Evolutionary conservation across 805 yeast genomes (phyloP), one percentile per base, ranked within the genome.

Genomic region (Metahyphopichia silvanorum): DNA sequence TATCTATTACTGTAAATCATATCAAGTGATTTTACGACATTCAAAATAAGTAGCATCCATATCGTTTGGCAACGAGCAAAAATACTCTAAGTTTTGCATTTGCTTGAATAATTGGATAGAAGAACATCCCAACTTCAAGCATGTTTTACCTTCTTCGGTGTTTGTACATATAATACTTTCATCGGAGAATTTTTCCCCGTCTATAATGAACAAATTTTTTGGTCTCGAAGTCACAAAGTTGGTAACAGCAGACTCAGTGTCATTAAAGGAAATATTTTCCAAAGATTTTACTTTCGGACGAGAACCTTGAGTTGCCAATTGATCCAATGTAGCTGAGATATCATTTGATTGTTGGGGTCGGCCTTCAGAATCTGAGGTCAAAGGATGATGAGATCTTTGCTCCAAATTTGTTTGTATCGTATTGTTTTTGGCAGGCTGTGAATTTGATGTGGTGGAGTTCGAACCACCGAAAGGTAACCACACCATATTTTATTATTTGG

Each of bases 41-140:
- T 72, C 77, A 43, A 72, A 71, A 40, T 72, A 71, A 1, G 76
- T 71, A 21, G 74, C 73, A 34, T 60, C 62, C 16, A 71, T 55
- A 23, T 71, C 71, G 26, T 68, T 64, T 4, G 77, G 74, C 24
- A 71, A 57, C 1, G 75, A 68, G 42, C 77, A 72, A 42, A 70
- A 71, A 47, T 68, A 72, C 25, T 69, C 73, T 47, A 66, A 53
- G 15, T 55, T 58, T 37, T 72, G 77, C 77, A 72, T 71, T 16
- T 60, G 63, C 37, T 61, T 69, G 56, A 72, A 72, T 34, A 72
- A 50, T 24, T 64, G 57, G 18, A 71, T 53, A 16, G 68, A 66
- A 31, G 63, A 61, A 23, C 55, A 51, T 21, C 53, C 56, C 30
- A 72, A 51, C 38, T 67, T 69, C 34, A 71, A 49, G 42, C 77